phyloP scores from a whole-genome alignment of 805 yeast genomes.

The Candida stauntonica region DNA sequence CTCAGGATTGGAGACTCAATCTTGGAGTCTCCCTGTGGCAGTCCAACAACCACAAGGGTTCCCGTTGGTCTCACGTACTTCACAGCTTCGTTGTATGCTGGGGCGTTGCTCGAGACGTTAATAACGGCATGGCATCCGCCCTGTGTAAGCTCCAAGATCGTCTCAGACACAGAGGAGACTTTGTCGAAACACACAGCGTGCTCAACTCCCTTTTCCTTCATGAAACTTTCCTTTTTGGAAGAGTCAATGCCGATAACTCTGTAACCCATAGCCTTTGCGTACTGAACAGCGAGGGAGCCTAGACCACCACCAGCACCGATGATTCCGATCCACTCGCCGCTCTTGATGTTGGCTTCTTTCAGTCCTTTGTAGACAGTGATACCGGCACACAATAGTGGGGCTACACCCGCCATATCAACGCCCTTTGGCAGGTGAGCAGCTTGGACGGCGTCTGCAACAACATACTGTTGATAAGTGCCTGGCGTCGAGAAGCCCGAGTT shows the following conservation, averaged over 20 bases:
- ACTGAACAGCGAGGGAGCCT: constrained; percentile 66
- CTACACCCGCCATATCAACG: constrained; percentile 61
- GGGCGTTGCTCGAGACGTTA: constrained; percentile 58
- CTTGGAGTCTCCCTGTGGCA: constrained; percentile 68
- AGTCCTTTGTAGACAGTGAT: constrained; percentile 83
- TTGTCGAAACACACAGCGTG: constrained; percentile 49
- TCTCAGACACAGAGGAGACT: constrained; percentile 40
- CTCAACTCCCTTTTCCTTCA: constrained; percentile 53
- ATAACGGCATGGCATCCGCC: constrained; percentile 71
- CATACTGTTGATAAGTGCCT: constrained; percentile 84
- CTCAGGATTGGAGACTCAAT: constrained; percentile 37
- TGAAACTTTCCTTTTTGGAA: constrained; percentile 47
- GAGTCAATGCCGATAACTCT: constrained; percentile 65
- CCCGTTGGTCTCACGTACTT: constrained; percentile 58
- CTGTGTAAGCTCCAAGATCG: constrained; percentile 28
- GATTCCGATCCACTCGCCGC: constrained; percentile 68
- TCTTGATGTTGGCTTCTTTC: constrained; percentile 59
- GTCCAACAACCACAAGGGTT: constrained; percentile 61
- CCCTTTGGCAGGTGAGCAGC: constrained; percentile 71
- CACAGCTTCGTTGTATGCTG: constrained; percentile 53
- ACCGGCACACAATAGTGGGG: constrained; percentile 85
- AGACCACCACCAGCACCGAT: constrained; percentile 76
- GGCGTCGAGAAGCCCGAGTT: constrained; percentile 82
- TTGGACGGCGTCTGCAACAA: constrained; percentile 76
- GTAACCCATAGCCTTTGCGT: constrained; percentile 67